A percentile compares a stretch with the other conserved stretches of the same genome.
phyloP scores from a whole-genome alignment of 2,329 filamentous ascomycete species.

The Fusarium oxysporum region DNA sequence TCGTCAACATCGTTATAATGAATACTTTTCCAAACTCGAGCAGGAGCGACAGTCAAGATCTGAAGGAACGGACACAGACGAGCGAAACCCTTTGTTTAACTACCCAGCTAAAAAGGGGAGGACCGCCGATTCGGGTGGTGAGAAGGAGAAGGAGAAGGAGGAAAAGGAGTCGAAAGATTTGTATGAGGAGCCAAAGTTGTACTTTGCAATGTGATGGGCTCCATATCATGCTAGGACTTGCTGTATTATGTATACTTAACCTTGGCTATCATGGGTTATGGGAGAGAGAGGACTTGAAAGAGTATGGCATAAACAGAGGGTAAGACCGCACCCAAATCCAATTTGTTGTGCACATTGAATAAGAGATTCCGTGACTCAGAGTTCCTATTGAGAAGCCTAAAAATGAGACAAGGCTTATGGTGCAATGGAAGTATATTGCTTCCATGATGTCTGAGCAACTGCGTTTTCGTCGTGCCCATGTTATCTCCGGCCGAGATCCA shows the following conservation, averaged over 20 bases:
- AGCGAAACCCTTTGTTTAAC: background rate
- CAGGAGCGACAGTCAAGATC: background rate
- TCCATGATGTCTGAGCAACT: background rate
- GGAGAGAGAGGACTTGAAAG: background rate
- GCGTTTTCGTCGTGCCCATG: background rate
- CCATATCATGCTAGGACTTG: background rate
- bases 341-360: background rate
- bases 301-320: background rate
- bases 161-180: background rate
- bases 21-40: background rate
- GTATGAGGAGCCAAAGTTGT: no score
- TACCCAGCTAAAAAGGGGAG: background rate
- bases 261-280: background rate
- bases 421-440: background rate
- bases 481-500: background rate
- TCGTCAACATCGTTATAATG: background rate
- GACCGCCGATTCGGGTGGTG: background rate
- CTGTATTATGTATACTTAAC: background rate
- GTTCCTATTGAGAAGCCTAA: background rate
- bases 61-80: no score
- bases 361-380: background rate
- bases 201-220: background rate
- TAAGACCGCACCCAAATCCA: background rate
- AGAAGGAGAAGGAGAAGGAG: background rate
- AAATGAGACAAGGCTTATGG: background rate